These are phyloP conservation scores for Lactarius akahatsu DNA, from an alignment of 768 basidiomycete genomes.

Conservation along the genomic window DNA sequence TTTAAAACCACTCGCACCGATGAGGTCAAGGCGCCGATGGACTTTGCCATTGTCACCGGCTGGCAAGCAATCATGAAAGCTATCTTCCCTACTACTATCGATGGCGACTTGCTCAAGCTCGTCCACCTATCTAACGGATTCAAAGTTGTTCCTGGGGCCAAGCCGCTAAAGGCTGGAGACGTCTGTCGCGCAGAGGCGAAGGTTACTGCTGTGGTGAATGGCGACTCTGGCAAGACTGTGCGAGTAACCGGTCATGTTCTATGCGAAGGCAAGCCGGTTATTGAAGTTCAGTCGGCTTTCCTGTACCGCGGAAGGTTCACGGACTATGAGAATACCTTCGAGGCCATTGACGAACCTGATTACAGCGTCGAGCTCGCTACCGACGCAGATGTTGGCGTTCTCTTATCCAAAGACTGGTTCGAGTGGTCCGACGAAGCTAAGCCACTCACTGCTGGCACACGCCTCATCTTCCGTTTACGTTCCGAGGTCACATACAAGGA, in stretches of 20 bases:
- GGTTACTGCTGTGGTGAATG: slow-evolving; percentile 87
- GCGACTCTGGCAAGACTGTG: slow-evolving; percentile 90
- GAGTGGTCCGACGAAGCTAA: slow-evolving; percentile 84
- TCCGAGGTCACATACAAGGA: slow-evolving; percentile 91
- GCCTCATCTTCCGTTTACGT: slow-evolving; percentile 85
- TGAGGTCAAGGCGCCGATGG: slow-evolving; percentile 89
- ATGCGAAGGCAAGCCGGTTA: slow-evolving; percentile 74
- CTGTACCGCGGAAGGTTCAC: slow-evolving; percentile 92
- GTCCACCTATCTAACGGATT: slow-evolving; percentile 98
- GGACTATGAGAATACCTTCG: slow-evolving; percentile 96
- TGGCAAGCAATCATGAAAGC: slow-evolving; percentile 99
- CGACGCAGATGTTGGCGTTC: slow-evolving; percentile 82
- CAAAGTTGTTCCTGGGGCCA: slow-evolving; percentile 77
- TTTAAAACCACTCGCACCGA: slow-evolving; percentile 78
- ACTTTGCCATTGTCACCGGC: slow-evolving; percentile 96
- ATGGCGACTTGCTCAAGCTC: slow-evolving; percentile 92
- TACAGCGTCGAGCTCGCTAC: slow-evolving; percentile 74
- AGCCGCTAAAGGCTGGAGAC: slow-evolving; percentile 79
- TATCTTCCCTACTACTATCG: slow-evolving; percentile 89
- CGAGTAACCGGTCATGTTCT: slow-evolving; percentile 83
- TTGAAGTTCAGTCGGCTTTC: slow-evolving; percentile 94
- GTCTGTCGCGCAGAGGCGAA: slow-evolving; percentile 86
- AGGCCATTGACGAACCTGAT: slow-evolving; percentile 85
- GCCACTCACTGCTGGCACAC: slow-evolving; percentile 75
- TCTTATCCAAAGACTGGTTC: slow-evolving; percentile 98